Base-by-base conservation (phyloP, 768 basidiomycete species). In the Kwoniella newhampshirensis region DNA sequence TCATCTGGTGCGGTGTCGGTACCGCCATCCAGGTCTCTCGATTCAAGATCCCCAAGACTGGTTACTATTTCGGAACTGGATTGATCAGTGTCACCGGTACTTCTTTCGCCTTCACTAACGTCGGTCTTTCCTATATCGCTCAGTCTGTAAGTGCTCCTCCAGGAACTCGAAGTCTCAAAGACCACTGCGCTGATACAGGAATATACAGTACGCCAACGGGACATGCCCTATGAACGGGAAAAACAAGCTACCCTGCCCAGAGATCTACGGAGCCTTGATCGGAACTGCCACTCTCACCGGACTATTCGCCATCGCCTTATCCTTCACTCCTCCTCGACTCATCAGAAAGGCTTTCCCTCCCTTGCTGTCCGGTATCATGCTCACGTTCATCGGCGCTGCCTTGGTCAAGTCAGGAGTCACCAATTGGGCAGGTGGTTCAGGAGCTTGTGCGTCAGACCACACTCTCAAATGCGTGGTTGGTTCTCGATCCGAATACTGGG, bases 201-300 rank as follows among this genome's bases (percentile, higher is more conserved):
- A 37, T 37, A 9, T 9, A 9, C 28, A 30, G 17, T 64, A 64
- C 41, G 59, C 59, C 25, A 59, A 57, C 21, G 68, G 68, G 2
- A 54, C 59, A 12, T 70, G 68, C 53, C 25, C 51, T 3, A 43
- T 61, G 41, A 63, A 67, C 30, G 65, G 68, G 8, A 44, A 48
- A 32, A 57, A 54, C 25, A 67, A 67, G 44, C 49, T 64, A 0
- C 60, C 68, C 1, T 70, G 68, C 32, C 62, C 60, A 2, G 57
- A 63, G 17, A 66, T 61, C 12, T 70, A 60, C 49, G 68, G 62
- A 27, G 67, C 68, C 11, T 51, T 70, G 27, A 55, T 70, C 30
- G 65, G 65, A 12, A 64, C 62, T 0, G 59, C 65, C 1, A 44
- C 43, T 3, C 8, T 47, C 11, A 66, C 66, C 55, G 63, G 57